These are phyloP conservation scores for Dillenia turbinata DNA, from an alignment of 164 flowering plant genomes.

Conservation along the genomic window DNA sequence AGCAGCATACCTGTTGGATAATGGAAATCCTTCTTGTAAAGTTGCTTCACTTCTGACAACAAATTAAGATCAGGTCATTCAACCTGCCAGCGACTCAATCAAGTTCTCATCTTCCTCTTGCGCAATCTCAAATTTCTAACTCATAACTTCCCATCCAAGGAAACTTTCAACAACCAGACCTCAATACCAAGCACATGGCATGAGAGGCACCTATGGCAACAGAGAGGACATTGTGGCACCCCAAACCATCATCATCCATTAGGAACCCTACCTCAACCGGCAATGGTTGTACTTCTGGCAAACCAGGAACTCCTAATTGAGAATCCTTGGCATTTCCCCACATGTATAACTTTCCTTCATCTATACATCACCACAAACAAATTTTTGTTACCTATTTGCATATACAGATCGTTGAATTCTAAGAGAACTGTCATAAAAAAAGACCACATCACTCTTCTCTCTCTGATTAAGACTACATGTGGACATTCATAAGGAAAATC, in stretches of 20 bases:
- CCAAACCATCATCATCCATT: conserved; percentile 60
- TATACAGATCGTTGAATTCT: neutral
- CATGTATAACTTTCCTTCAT: conserved; percentile 76
- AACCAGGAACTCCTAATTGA: conserved; percentile 87
- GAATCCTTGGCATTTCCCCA: conserved; percentile 88
- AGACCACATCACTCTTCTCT: no score
- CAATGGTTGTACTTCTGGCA: conserved; percentile 57
- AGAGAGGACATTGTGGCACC: conserved; percentile 55
- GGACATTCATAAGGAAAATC: no score
- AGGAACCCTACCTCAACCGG: conserved; percentile 81
- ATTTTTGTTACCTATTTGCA: neutral
- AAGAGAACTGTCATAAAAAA: neutral
- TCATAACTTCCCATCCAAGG: no score
- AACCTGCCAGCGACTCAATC: no score
- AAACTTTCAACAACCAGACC: conserved; percentile 14
- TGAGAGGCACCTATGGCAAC: conserved; percentile 87
- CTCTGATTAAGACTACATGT: no score
- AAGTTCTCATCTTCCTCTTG: no score
- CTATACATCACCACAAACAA: conserved; percentile 28
- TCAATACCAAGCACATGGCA: conserved; percentile 74
- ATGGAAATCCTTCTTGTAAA: no score
- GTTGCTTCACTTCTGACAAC: no score
- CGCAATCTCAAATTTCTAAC: no score
- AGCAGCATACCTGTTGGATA: no score
- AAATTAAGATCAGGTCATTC: no score